phyloP scores from a whole-genome alignment of 495 filamentous ascomycete genomes.

The Penicillium steckii region DNA sequence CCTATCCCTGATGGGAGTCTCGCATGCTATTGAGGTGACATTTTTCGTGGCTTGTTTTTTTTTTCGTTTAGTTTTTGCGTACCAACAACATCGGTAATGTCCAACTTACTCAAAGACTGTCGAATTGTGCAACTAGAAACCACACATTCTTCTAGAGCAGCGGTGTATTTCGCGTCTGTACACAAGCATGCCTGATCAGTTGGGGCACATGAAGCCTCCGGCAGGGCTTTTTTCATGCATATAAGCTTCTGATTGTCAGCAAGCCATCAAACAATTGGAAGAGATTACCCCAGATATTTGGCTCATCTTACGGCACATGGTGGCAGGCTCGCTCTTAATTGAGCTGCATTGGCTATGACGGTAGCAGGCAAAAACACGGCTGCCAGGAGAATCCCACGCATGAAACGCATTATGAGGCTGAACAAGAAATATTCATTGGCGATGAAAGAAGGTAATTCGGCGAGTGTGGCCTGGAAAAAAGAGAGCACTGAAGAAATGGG shows the following conservation, averaged over 20 bases:
- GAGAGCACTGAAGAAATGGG: background rate
- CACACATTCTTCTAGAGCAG: constrained; percentile 19
- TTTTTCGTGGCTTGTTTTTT: constrained; percentile 38
- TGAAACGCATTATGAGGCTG: constrained; percentile 10
- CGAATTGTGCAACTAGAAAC: constrained; percentile 20
- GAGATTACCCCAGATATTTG: no score
- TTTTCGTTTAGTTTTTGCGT: no score
- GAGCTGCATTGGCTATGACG: constrained; percentile 8
- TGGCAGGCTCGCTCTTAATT: constrained; percentile 12
- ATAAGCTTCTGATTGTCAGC: constrained; percentile 17
- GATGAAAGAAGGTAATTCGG: background rate
- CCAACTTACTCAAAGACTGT: constrained; percentile 25
- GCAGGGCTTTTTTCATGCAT: constrained; percentile 23
- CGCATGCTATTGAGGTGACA: constrained; percentile 28
- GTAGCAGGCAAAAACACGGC: constrained; percentile 1
- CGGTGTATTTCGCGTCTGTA: constrained; percentile 17
- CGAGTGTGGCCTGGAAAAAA: background rate
- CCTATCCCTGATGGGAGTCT: constrained; percentile 25
- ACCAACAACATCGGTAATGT: background rate
- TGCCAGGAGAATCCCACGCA: background rate
- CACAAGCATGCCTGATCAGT: constrained; percentile 30
- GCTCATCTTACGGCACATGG: constrained; percentile 18
- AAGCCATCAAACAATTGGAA: no score
- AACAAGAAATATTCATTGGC: background rate
- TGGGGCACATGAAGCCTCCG: constrained; percentile 19